Conservation (phyloP, 2,329 filamentous ascomycete genomes). For the Phialocephala sp. region DNA sequence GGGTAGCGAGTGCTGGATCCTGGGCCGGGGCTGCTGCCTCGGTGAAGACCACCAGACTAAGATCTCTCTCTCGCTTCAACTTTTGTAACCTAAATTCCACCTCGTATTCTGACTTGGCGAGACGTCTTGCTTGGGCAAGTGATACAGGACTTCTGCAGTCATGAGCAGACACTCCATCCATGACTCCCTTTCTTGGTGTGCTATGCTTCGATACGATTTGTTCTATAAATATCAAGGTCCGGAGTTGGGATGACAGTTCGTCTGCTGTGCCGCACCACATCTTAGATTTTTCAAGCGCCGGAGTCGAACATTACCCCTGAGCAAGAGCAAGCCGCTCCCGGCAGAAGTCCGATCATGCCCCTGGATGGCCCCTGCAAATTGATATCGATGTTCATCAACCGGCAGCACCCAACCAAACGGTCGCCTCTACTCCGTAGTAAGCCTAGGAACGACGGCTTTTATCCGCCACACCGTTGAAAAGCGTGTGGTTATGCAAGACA, state of each 20-base stretch:
- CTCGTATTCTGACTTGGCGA: background rate
- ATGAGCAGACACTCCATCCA: background rate
- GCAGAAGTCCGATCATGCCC: background rate
- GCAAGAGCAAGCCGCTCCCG: background rate
- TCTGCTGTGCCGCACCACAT: background rate
- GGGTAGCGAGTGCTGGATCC: background rate
- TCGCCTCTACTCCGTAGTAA: background rate
- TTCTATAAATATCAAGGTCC: conserved; percentile 2
- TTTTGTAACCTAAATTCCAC: background rate
- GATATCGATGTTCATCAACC: conserved; percentile 3
- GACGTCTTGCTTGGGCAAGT: background rate
- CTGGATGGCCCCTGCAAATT: background rate
- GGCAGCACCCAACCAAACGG: background rate
- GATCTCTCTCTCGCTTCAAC: background rate
- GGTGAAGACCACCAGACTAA: background rate
- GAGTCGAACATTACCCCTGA: background rate
- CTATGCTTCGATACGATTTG: background rate
- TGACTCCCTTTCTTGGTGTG: background rate
- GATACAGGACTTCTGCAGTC: background rate
- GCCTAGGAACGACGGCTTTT: background rate
- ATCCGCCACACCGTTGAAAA: background rate
- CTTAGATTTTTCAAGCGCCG: background rate
- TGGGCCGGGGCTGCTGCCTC: background rate
- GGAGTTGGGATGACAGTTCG: background rate
- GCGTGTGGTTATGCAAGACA: background rate